Evolutionary conservation across 768 basidiomycete genomes (phyloP).

Genomic region (Xerocomellus chrysenteron): DNA sequence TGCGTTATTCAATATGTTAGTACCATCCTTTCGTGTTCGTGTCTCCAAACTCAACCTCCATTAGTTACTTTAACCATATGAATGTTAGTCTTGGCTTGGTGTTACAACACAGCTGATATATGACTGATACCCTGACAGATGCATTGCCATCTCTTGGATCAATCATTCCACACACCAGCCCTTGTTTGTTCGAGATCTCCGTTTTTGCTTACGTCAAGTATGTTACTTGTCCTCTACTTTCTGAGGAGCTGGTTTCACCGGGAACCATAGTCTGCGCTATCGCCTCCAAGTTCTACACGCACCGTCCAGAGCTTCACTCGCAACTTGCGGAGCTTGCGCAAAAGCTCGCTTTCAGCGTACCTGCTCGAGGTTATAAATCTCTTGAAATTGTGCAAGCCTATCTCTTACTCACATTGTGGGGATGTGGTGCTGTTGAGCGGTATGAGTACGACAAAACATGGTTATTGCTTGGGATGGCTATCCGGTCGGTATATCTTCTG

Average conservation of each 20-base stretch:
- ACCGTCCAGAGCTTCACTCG: constrained; percentile 78
- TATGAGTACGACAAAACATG: constrained; percentile 97
- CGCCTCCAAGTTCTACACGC: constrained; percentile 84
- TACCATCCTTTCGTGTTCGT: constrained; percentile 16
- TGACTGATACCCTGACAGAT: constrained; percentile 43
- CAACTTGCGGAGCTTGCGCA: constrained; percentile 80
- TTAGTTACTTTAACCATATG: constrained; percentile 74
- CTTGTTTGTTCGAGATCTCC: constrained; percentile 93
- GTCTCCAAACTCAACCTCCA: constrained; percentile 8
- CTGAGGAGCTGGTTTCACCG: not conserved
- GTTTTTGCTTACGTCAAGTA: constrained; percentile 91
- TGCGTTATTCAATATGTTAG: constrained; percentile 86
- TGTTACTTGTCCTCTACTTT: constrained; percentile 29
- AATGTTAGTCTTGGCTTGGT: constrained; percentile 47
- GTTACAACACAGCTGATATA: not conserved
- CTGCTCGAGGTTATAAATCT: constrained; percentile 87
- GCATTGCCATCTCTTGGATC: constrained; percentile 80
- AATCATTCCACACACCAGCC: constrained; percentile 89
- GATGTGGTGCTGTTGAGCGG: constrained; percentile 91
- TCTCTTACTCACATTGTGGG: constrained; percentile 84
- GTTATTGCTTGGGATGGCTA: constrained; percentile 84
- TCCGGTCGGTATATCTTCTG: constrained; percentile 48
- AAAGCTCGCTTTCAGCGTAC: constrained; percentile 84
- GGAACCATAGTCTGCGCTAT: constrained; percentile 81
- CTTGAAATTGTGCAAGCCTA: constrained; percentile 96